These are phyloP conservation scores for Stevia rebaudiana DNA, from an alignment of 140 eudicot species.

Conservation along the genomic window DNA sequence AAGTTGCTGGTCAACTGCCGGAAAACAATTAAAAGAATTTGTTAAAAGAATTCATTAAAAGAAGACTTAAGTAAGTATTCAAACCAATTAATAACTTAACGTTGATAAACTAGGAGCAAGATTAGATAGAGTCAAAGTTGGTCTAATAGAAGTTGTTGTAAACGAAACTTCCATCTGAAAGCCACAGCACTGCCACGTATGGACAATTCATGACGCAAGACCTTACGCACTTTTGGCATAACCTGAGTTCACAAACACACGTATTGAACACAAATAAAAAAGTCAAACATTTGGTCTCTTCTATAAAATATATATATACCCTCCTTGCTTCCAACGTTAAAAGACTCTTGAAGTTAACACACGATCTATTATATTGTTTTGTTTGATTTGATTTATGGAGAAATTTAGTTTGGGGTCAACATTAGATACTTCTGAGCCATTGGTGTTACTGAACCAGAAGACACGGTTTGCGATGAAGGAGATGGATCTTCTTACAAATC, in stretches of 20 bases:
- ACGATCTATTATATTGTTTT: too few relatives aligned
- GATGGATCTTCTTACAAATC: slow-evolving; percentile 59
- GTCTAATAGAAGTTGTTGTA: too few relatives aligned
- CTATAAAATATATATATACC: slow-evolving; percentile 39
- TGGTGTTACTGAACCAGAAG: slow-evolving; percentile 34
- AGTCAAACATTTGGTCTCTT: slow-evolving; percentile 23
- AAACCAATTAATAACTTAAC: too few relatives aligned
- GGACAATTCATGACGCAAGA: slow-evolving; percentile 58
- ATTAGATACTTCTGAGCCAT: slow-evolving; percentile 48
- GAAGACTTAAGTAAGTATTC: too few relatives aligned
- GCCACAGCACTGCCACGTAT: slow-evolving; percentile 28
- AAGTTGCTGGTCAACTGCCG: too few relatives aligned
- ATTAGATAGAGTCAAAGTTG: too few relatives aligned
- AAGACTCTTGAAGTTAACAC: slow-evolving; percentile 17
- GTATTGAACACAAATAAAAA: slow-evolving; percentile 10
- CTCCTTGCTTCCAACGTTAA: slow-evolving; percentile 25
- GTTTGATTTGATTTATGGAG: slow-evolving; percentile 68
- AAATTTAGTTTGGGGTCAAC: slow-evolving; percentile 55
- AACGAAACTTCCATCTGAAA: slow-evolving; percentile 40
- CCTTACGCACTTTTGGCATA: slow-evolving; percentile 44
- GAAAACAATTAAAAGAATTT: too few relatives aligned
- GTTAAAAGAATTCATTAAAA: too few relatives aligned
- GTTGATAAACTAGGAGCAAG: too few relatives aligned
- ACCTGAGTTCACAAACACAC: too few relatives aligned
- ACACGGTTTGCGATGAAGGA: too few relatives aligned